phyloP scores from a whole-genome alignment of 352 stramenopile species.

The Peronosclerospora sorghi region DNA sequence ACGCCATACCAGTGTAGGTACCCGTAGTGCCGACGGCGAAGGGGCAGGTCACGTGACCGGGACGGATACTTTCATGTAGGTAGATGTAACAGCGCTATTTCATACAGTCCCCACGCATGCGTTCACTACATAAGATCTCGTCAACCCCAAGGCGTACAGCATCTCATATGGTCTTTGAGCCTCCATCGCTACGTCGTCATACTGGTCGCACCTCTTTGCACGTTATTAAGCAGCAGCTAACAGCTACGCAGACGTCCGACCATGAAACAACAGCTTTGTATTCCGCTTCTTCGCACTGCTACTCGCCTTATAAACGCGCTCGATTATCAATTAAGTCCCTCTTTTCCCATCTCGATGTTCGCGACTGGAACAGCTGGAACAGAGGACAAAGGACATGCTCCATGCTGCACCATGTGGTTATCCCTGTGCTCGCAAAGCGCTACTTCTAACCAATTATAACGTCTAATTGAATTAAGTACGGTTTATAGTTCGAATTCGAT shows the following conservation, averaged over 20 bases:
- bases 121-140: constrained; percentile 6
- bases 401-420: constrained; percentile 48
- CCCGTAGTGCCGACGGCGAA: too few species aligned
- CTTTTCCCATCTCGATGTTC: background rate
- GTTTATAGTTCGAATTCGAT: too few species aligned
- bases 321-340: constrained; percentile 5
- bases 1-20: too few species aligned
- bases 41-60: too few species aligned
- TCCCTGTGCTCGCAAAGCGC: constrained; percentile 72
- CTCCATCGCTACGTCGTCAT: constrained; percentile 50
- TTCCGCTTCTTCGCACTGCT: constrained; percentile 10
- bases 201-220: constrained; percentile 36
- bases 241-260: too few species aligned
- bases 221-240: constrained; percentile 16
- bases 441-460: too few species aligned
- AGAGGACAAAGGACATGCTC: constrained; percentile 15
- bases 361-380: constrained; percentile 4
- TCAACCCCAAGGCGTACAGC: constrained; percentile 4
- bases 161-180: constrained; percentile 53
- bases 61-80: too few species aligned
- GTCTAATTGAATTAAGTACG: too few species aligned
- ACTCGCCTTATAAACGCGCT: constrained; percentile 12
- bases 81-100: too few species aligned
- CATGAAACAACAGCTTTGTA: background rate
- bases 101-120: constrained; percentile 6